A percentile compares a stretch with the other conserved stretches of the same genome.
phyloP scores from a whole-genome alignment of 2,329 filamentous ascomycete species.

The Apiospora sp. region DNA sequence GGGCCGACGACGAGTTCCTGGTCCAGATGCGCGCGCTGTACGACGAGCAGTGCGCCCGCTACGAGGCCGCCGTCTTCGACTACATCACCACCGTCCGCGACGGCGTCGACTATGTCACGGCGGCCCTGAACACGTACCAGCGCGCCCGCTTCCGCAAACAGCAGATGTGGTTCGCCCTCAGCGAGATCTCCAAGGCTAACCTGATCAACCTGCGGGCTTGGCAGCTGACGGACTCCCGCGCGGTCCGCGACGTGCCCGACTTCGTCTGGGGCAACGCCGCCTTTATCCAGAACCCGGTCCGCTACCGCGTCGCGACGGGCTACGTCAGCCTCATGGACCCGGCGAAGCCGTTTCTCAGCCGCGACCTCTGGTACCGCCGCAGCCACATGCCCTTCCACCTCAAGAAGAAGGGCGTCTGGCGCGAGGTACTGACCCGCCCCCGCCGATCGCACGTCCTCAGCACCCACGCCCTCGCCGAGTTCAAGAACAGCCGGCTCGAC shows the following conservation, averaged over 20 bases:
- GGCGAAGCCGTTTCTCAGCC: not conserved
- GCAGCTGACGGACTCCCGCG: not conserved
- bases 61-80: constrained; percentile 36
- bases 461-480: constrained; percentile 31
- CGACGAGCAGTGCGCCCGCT: constrained; percentile 36
- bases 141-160: constrained; percentile 39
- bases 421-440: not conserved
- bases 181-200: constrained; percentile 37
- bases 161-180: constrained; percentile 44
- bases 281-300: constrained; percentile 50
- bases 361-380: not conserved
- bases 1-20: constrained; percentile 39
- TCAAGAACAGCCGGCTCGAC: constrained; percentile 28
- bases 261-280: constrained; percentile 56
- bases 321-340: constrained; percentile 47
- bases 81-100: constrained; percentile 38
- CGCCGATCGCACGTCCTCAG: constrained; percentile 26
- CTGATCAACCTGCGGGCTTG: constrained; percentile 32
- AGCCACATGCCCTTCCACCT: not conserved
- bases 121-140: constrained; percentile 34
- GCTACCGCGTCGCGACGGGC: constrained; percentile 48
- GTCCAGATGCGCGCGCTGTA: constrained; percentile 40
- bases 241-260: constrained; percentile 42
- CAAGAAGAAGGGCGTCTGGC: constrained; percentile 4
- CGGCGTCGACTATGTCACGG: constrained; percentile 30